Conservation (phyloP, 306 rosid species). For the Cyamopsis tetragonoloba region DNA sequence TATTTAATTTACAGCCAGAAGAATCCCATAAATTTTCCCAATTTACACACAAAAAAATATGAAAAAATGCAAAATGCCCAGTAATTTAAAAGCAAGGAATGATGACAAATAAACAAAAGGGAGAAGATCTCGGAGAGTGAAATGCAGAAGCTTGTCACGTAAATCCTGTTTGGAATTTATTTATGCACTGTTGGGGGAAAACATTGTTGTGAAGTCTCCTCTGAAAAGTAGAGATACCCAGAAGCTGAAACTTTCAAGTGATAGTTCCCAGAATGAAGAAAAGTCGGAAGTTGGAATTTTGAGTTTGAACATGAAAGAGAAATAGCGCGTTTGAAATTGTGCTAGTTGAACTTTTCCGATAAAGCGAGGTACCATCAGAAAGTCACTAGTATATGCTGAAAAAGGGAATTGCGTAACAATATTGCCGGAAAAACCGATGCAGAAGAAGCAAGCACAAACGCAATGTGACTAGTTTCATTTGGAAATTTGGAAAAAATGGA, state of each 20-base stretch:
- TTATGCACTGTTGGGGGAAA: neutral
- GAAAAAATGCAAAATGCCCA: slow-evolving; percentile 19
- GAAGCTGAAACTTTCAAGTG: neutral
- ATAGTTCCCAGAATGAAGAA: neutral
- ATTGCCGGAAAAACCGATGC: neutral
- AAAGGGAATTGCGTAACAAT: neutral
- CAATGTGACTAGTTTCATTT: neutral
- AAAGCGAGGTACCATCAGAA: neutral
- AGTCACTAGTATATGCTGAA: neutral
- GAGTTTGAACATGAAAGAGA: neutral
- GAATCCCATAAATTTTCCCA: slow-evolving; percentile 18
- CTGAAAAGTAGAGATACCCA: neutral
- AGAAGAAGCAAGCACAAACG: neutral
- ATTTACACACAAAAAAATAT: neutral
- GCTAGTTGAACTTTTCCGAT: neutral
- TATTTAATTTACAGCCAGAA: neutral
- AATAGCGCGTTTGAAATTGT: neutral
- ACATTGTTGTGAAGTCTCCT: neutral
- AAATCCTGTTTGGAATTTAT: too few relatives aligned
- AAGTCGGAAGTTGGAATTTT: neutral
- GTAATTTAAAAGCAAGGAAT: neutral
- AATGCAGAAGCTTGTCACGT: neutral
- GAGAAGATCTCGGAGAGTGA: neutral
- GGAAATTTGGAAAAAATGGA: neutral
- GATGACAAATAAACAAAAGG: neutral